These are phyloP conservation scores for Uncinocarpus reesii DNA, from an alignment of 2,329 filamentous ascomycete genomes.

Conservation along the genomic window DNA sequence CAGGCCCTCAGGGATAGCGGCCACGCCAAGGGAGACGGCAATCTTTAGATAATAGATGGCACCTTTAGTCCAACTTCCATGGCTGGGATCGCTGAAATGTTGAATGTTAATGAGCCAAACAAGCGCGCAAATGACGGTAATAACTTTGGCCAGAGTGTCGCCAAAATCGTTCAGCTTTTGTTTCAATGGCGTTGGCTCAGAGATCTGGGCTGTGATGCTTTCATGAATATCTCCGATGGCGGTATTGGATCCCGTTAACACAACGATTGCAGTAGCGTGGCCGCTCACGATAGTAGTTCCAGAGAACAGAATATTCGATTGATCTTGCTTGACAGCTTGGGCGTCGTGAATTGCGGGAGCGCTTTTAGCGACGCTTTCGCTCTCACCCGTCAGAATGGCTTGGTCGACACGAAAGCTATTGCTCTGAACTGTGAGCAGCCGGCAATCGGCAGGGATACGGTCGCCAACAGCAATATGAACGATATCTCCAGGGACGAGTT, in stretches of 20 bases:
- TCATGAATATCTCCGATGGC: slow-evolving; percentile 98
- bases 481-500: slow-evolving; percentile 89
- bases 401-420: slow-evolving; percentile 97
- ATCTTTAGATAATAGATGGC: slow-evolving; percentile 99
- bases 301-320: slow-evolving; percentile 95
- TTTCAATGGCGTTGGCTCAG: slow-evolving; percentile 91
- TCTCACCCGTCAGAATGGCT: slow-evolving; percentile 93
- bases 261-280: slow-evolving; percentile 82
- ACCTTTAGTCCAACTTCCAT: slow-evolving; percentile 89
- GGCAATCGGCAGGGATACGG: slow-evolving; percentile 88
- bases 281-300: slow-evolving; percentile 95
- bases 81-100: slow-evolving; percentile 89
- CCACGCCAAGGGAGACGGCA: slow-evolving; percentile 92
- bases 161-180: slow-evolving; percentile 99
- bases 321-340: slow-evolving; percentile 91
- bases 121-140: slow-evolving; percentile 88
- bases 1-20: slow-evolving; percentile 92
- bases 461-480: slow-evolving; percentile 82
- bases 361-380: slow-evolving; percentile 90
- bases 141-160: slow-evolving; percentile 91
- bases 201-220: slow-evolving; percentile 96
- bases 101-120: slow-evolving; percentile 98
- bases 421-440: slow-evolving; percentile 80
- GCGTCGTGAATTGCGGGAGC: slow-evolving; percentile 57
- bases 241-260: slow-evolving; percentile 76